Conservation (phyloP, 129 eudicot species). For the Flaveria sonorensis region DNA sequence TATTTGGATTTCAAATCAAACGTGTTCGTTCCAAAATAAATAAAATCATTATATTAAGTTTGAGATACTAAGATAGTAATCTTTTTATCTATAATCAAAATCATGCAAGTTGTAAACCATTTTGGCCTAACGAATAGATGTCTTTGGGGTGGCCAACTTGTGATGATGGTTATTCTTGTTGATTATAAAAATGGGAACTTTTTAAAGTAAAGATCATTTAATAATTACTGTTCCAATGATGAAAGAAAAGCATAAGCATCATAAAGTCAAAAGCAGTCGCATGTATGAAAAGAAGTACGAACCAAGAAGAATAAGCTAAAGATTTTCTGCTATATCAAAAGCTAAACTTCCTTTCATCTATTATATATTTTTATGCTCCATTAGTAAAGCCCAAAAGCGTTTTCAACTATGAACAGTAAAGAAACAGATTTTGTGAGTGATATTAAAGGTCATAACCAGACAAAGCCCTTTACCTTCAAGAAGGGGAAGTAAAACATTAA, state of each 20-base stretch:
- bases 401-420: slow-evolving; percentile 41
- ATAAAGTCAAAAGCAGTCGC: slow-evolving; percentile 41
- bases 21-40: not conserved
- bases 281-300: slow-evolving; percentile 59
- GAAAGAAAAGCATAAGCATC: slow-evolving; percentile 38
- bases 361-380: slow-evolving; percentile 26
- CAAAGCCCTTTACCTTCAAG: slow-evolving; percentile 60
- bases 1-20: not conserved
- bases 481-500: slow-evolving; percentile 29
- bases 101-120: slow-evolving; percentile 25
- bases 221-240: slow-evolving; percentile 42
- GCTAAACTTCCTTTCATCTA: slow-evolving; percentile 48
- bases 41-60: not conserved
- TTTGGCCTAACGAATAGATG: slow-evolving; percentile 9
- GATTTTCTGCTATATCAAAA: slow-evolving; percentile 39
- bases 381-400: slow-evolving; percentile 50
- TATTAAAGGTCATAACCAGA: slow-evolving; percentile 76
- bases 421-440: slow-evolving; percentile 37
- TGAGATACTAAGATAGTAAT: not conserved
- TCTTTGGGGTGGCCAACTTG: slow-evolving; percentile 26
- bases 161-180: slow-evolving; percentile 23
- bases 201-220: slow-evolving; percentile 45
- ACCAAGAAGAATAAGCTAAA: slow-evolving; percentile 41
- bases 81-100: not conserved
- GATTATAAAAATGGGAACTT: slow-evolving; percentile 17